Base-by-base conservation (phyloP, 2,329 filamentous ascomycete species). In the Botryosphaeria agaves region DNA sequence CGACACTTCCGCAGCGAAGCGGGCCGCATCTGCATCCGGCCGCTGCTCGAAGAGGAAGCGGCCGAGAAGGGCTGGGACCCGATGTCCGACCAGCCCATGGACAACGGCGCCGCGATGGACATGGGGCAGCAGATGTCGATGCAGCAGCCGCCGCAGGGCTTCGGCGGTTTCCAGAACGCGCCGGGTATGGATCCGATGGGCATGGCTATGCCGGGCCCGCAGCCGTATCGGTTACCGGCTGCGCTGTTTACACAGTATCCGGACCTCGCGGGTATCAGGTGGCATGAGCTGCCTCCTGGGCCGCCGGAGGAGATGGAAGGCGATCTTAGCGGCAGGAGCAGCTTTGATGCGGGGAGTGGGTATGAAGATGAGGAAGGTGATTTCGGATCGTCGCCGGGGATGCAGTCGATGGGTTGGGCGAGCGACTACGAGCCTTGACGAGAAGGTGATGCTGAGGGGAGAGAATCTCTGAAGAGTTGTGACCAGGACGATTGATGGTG, bases 1-100 rank as follows among this genome's bases (percentile, higher is more conserved):
- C 72, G 85, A 7, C 89, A 94, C 57, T 98, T 98, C 62, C 70
- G 89, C 31, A 93, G 83, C 2, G 89, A 98, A 57, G 89, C 89
- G 3, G 89, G 89, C 5, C 72, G 89, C 18, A 81, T 94, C 31
- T 98, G 89, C 49, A 98, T 98, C 56, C 93, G 92, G 43, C 85
- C 89, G n/a, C 60, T 98, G 8, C 66, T 98, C 1, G 89, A 98
- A 39, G 89, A 98, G 55, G 89, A 98, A 59, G 78, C 84, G 32
- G 59, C 76, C 20, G 84, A 91, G 45, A 66, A 83, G 19, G 80
- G 91, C 45, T 78, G 76, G 64, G 68, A 76, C 51, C 77, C 14
- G 12, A 8, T 5, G 17, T 11, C 17, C 15, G n/a, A 20, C 8
- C 18, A 5, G 14, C 20, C 12, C 31, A 23, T 15, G 32, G 28